Evolutionary conservation across 1,284 basidiomycete genomes (phyloP).

Genomic region (Microbotryum saponariae): DNA sequence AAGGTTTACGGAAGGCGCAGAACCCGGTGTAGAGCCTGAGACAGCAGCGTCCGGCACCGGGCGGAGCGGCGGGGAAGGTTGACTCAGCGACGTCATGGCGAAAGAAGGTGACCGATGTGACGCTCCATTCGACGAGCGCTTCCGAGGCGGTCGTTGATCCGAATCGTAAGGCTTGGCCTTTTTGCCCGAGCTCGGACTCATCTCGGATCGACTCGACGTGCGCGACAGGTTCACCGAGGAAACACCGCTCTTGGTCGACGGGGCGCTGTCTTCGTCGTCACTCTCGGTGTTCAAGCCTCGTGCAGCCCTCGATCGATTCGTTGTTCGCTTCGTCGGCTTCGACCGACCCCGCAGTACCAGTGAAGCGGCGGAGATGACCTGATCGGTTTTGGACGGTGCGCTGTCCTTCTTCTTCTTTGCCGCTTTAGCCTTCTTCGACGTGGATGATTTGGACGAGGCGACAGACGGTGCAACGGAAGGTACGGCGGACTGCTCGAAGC

Average conservation of each 20-base stretch:
- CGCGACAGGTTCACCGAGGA: background rate
- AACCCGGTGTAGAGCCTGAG: background rate
- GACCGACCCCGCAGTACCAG: background rate
- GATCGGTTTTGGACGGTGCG: background rate
- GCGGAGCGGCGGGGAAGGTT: background rate
- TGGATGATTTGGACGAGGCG: background rate
- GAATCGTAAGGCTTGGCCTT: constrained; percentile 39
- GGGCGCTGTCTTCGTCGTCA: constrained; percentile 15
- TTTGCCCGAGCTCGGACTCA: constrained; percentile 8
- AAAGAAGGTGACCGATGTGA: constrained; percentile 29
- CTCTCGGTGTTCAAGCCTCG: constrained; percentile 5
- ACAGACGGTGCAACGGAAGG: constrained; percentile 5
- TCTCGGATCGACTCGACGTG: background rate
- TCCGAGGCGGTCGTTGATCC: constrained; percentile 23
- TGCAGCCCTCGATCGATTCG: background rate
- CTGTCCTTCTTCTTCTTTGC: constrained; percentile 15
- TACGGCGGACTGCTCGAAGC: constrained; percentile 13
- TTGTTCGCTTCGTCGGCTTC: constrained; percentile 5
- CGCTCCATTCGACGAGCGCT: constrained; percentile 13
- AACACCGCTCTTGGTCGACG: background rate
- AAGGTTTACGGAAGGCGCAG: background rate
- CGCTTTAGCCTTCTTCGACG: background rate
- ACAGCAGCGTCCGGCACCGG: background rate
- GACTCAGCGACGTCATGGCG: constrained; percentile 34
- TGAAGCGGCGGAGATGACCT: too few species aligned